Evolutionary conservation across 2,329 filamentous ascomycete genomes (phyloP).

Genomic region (Neopestalotiopsis sp.): DNA sequence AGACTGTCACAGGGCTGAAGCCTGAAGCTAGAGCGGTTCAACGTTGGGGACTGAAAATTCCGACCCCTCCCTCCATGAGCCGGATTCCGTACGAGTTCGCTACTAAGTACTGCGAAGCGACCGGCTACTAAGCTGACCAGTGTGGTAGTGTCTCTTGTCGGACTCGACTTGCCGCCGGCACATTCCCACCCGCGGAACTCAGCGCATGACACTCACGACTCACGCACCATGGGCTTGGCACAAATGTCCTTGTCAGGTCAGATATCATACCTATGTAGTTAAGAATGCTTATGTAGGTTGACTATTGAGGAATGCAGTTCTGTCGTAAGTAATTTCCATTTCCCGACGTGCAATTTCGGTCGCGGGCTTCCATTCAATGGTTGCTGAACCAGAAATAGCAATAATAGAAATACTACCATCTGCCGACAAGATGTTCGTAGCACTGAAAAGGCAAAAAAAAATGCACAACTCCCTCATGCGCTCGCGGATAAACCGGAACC

Average conservation of each 20-base stretch:
- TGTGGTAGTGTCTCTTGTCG: not conserved
- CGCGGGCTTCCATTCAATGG: too few relatives aligned
- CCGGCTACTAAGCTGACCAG: not conserved
- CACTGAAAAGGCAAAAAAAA: too few relatives aligned
- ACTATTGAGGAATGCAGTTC: too few relatives aligned
- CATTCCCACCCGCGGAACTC: not conserved
- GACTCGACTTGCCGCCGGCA: not conserved
- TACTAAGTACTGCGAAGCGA: too few relatives aligned
- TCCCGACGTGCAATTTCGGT: too few relatives aligned
- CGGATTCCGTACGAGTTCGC: not conserved
- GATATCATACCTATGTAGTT: not conserved
- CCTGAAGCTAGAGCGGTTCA: slow-evolving; percentile 12
- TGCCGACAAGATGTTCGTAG: too few relatives aligned
- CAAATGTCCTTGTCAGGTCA: not conserved
- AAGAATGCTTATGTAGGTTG: not conserved
- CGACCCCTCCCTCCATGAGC: not conserved
- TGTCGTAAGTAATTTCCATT: too few relatives aligned
- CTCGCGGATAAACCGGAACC: too few relatives aligned
- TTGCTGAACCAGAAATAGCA: too few relatives aligned
- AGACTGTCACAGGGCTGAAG: slow-evolving; percentile 13
- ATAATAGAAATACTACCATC: too few relatives aligned
- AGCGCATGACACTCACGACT: not conserved
- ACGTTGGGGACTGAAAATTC: slow-evolving; percentile 1
- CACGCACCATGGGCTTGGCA: not conserved
- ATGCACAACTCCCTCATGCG: too few relatives aligned